Conservation (phyloP, 2,329 filamentous ascomycete genomes). For the Phoma sp. region DNA sequence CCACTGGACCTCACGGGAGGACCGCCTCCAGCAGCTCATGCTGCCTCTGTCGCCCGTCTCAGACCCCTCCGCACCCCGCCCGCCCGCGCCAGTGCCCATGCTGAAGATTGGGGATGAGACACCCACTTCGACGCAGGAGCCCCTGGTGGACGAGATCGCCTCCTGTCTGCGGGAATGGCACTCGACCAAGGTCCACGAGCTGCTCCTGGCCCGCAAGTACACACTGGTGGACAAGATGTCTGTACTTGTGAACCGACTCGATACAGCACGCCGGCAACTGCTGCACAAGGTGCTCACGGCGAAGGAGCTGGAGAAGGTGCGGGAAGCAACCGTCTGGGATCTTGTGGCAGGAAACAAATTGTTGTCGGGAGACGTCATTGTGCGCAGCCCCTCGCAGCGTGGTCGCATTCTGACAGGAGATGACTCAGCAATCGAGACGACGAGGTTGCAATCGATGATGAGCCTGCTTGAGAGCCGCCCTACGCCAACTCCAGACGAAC, state of each 20-base stretch:
- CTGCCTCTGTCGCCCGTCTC: conserved; percentile 50
- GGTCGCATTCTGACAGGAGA: conserved; percentile 89
- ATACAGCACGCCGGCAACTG: conserved; percentile 84
- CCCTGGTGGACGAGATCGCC: conserved; percentile 94
- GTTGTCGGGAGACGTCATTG: conserved; percentile 90
- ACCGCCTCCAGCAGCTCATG: conserved; percentile 46
- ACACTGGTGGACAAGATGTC: conserved; percentile 80
- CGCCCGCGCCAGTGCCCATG: conserved; percentile 93
- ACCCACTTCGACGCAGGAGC: conserved; percentile 85
- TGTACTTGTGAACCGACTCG: conserved; percentile 78
- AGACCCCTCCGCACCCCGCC: conserved; percentile 73
- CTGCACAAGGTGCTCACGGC: conserved; percentile 91
- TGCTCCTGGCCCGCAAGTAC: conserved; percentile 85
- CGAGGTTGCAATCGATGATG: conserved; percentile 93
- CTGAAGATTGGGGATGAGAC: conserved; percentile 98
- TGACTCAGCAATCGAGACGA: conserved; percentile 90
- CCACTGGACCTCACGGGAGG: conserved; percentile 48
- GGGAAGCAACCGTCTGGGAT: conserved; percentile 94
- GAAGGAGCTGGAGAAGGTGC: conserved; percentile 78
- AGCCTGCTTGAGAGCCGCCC: conserved; percentile 88
- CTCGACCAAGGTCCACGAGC: conserved; percentile 91
- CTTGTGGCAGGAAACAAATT: conserved; percentile 93
- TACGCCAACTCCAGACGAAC: conserved; percentile 68
- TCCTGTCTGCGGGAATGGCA: conserved; percentile 98
- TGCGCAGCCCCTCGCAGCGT: conserved; percentile 81